phyloP scores from a whole-genome alignment of 2,329 filamentous ascomycete species.

The Teratosphaeria pseudoeucalypti region DNA sequence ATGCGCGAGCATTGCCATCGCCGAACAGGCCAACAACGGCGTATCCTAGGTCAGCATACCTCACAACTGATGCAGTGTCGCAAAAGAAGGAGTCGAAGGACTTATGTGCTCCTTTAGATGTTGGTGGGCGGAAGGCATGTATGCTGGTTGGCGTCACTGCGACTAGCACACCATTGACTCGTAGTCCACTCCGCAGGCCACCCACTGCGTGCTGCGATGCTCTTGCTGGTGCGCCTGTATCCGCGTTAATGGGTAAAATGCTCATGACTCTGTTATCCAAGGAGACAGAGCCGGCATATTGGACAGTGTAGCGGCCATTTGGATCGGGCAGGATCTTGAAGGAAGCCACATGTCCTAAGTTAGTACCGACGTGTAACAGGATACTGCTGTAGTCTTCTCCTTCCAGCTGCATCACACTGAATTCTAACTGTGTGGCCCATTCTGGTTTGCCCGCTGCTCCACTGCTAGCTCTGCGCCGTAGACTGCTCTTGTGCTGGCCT shows the following conservation, averaged over 20 bases:
- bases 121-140: slow-evolving; percentile 79
- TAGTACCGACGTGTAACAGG: slow-evolving; percentile 82
- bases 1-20: slow-evolving; percentile 69
- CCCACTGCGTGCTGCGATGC: slow-evolving; percentile 68
- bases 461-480: slow-evolving; percentile 44
- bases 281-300: slow-evolving; percentile 56
- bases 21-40: slow-evolving; percentile 78
- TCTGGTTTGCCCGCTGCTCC: slow-evolving; percentile 45
- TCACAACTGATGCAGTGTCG: slow-evolving; percentile 66
- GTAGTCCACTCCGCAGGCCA: slow-evolving; percentile 62
- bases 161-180: slow-evolving; percentile 70
- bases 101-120: slow-evolving; percentile 82
- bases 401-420: slow-evolving; percentile 86
- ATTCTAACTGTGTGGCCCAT: slow-evolving; percentile 74
- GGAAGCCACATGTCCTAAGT: slow-evolving; percentile 69
- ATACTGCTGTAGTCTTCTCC: slow-evolving; percentile 95
- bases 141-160: slow-evolving; percentile 64
- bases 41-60: slow-evolving; percentile 60
- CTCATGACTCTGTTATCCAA: slow-evolving; percentile 61
- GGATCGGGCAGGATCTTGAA: slow-evolving; percentile 76
- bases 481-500: slow-evolving; percentile 63
- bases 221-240: slow-evolving; percentile 62
- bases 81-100: slow-evolving; percentile 77
- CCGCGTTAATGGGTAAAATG: slow-evolving; percentile 68
- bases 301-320: slow-evolving; percentile 59